Evolutionary conservation across 768 basidiomycete species (phyloP), one percentile per base, ranked within the genome.

Genomic region (Strobilomyces dryophilus): DNA sequence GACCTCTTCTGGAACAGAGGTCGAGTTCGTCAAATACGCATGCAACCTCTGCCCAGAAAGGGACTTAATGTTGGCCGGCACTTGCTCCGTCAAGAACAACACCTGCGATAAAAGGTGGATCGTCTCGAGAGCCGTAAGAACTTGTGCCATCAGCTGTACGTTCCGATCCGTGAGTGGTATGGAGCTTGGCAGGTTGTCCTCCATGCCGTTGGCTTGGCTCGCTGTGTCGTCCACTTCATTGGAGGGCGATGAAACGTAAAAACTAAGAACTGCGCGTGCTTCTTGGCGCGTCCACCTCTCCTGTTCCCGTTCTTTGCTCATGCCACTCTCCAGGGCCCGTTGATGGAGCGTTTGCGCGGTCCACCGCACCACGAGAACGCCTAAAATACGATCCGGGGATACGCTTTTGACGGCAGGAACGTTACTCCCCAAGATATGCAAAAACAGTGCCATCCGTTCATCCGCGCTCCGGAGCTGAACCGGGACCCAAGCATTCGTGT

Each of bases 221-320:
- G 55, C 64, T 66, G 63, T 66, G 20, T 44, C 26, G 17, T 5
- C 35, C 2, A 11, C 27, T 4, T 17, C 8, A 4, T 1, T 32
- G 51, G 53, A 56, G 55, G 51, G 54, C 20, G 50, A 45, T 20
- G 35, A 40, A 44, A 51, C 36, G 65, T 83, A 82, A 31, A 81
- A 73, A 0, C 79, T 71, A 40, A 91, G 74, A 61, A 89, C 75
- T 27, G 79, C 80, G 4, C 62, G 72, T 4, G 80, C 84, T 64
- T 92, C 89, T 6, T 67, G 70, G 55, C 67, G 74, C 0, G 83
- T 85, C 89, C 89, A 92, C 24, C 79, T 74, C 63, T 88, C 88
- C 57, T 75, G 76, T 54, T 84, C 79, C 37, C 81, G 77, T n/a
- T 81, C 84, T 60, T 76, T 81, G 55, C 72, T 81, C 17, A 68